These are phyloP conservation scores for Solanum microdontum DNA, from an alignment of 257 asterid species.

Conservation along the genomic window DNA sequence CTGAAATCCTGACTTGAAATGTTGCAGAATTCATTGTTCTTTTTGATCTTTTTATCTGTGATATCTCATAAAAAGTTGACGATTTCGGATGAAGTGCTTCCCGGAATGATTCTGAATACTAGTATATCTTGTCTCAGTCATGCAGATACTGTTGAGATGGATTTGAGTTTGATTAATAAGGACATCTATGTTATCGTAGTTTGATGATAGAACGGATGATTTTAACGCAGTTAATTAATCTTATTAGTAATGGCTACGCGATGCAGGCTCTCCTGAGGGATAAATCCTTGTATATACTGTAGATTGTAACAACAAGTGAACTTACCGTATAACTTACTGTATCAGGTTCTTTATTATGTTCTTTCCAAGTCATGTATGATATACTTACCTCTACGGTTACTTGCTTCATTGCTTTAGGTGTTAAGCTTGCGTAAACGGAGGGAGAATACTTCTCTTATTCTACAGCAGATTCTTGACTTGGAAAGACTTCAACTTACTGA, in stretches of 20 bases:
- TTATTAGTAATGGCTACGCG: not conserved
- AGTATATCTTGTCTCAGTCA: not conserved
- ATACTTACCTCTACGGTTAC: not conserved
- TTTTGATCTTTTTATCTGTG: no score
- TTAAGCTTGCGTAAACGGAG: not conserved
- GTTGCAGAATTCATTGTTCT: not conserved
- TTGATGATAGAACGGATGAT: not conserved
- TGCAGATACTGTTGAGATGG: not conserved
- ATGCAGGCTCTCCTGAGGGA: not conserved
- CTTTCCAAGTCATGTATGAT: not conserved
- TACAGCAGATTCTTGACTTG: slow-evolving; percentile 59
- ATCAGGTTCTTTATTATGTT: not conserved
- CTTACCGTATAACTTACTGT: not conserved
- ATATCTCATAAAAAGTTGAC: not conserved
- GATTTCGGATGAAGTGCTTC: not conserved
- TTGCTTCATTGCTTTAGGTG: not conserved
- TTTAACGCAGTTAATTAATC: not conserved
- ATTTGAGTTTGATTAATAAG: not conserved
- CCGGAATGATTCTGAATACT: not conserved
- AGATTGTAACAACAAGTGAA: not conserved
- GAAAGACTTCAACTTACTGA: slow-evolving; percentile 42
- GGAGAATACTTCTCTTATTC: slow-evolving; percentile 20
- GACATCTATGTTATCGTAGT: not conserved
- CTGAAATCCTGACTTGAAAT: not conserved
- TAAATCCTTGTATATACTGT: not conserved